phyloP scores from a whole-genome alignment of 805 yeast species.

The Jamesozyma spencerorum region DNA sequence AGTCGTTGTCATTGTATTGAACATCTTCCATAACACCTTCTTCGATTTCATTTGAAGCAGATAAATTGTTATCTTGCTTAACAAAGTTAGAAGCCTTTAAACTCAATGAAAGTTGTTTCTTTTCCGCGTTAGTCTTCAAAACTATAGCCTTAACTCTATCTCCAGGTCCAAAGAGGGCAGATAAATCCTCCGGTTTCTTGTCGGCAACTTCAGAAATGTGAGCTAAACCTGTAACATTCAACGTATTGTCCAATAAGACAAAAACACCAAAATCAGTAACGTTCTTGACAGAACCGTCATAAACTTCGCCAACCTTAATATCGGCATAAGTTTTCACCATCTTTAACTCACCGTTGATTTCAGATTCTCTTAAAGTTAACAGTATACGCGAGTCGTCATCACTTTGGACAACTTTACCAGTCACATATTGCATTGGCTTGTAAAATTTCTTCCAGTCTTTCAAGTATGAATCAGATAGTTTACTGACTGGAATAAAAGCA shows the following conservation, averaged over 20 bases:
- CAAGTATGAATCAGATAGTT: constrained; percentile 70
- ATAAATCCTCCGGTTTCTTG: constrained; percentile 45
- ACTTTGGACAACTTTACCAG: constrained; percentile 61
- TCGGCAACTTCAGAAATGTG: constrained; percentile 81
- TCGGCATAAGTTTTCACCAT: constrained; percentile 55
- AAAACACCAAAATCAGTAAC: constrained; percentile 89
- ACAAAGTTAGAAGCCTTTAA: constrained; percentile 88
- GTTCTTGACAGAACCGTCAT: constrained; percentile 68
- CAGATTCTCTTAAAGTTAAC: constrained; percentile 73
- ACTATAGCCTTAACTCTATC: constrained; percentile 84
- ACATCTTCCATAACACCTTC: constrained; percentile 22
- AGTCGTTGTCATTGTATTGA: constrained; percentile 29
- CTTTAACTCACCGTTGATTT: constrained; percentile 60
- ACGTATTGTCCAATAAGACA: constrained; percentile 66
- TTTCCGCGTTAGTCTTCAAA: constrained; percentile 49
- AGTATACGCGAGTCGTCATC: constrained; percentile 56
- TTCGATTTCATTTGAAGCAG: constrained; percentile 6
- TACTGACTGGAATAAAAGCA: constrained; percentile 74
- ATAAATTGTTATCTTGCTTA: constrained; percentile 24
- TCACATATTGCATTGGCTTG: constrained; percentile 60
- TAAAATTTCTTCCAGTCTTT: constrained; percentile 83
- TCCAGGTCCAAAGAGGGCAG: constrained; percentile 71
- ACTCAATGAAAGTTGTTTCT: constrained; percentile 76
- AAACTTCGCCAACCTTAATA: constrained; percentile 57
- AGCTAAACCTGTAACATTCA: constrained; percentile 74